Conservation (phyloP, 1,284 basidiomycete species). For the Spongispora temasekensis region DNA sequence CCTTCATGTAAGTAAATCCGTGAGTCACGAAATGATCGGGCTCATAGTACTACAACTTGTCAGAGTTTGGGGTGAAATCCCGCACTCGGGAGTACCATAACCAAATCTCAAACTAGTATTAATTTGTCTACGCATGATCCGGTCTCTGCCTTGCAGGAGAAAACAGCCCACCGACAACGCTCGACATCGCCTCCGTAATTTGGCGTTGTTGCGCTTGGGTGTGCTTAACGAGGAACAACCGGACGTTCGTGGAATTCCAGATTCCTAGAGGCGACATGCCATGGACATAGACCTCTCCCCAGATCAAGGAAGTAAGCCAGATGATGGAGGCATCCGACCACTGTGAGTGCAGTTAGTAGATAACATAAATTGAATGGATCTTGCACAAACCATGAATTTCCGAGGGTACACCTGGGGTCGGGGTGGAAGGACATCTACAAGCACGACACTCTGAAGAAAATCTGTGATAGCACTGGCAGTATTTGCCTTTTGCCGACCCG, state of each 20-base stretch:
- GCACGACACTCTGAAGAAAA: constrained; percentile 62
- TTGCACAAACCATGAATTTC: constrained; percentile 66
- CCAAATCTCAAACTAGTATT: no score
- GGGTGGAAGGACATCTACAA: constrained; percentile 72
- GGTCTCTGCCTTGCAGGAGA: constrained; percentile 31
- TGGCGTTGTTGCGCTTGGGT: constrained; percentile 67
- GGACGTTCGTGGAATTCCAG: constrained; percentile 86
- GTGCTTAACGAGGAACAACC: constrained; percentile 88
- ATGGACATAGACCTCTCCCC: constrained; percentile 93
- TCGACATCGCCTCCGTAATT: constrained; percentile 73
- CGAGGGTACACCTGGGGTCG: constrained; percentile 65
- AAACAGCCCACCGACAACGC: constrained; percentile 59
- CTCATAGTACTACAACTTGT: no score
- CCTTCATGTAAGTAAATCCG: no score
- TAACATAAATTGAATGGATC: not conserved
- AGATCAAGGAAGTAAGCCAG: constrained; percentile 88
- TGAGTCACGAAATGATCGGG: no score
- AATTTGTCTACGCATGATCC: constrained; percentile 27
- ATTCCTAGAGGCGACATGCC: constrained; percentile 81
- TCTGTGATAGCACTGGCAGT: constrained; percentile 70
- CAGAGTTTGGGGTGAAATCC: no score
- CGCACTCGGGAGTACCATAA: no score
- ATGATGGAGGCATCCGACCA: constrained; percentile 89
- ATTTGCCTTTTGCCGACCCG: constrained; percentile 60
- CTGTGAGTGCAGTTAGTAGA: constrained; percentile 39